Evolutionary conservation across 2,329 filamentous ascomycete species (phyloP).

Genomic region (Ceratocystiopsis sp.): DNA sequence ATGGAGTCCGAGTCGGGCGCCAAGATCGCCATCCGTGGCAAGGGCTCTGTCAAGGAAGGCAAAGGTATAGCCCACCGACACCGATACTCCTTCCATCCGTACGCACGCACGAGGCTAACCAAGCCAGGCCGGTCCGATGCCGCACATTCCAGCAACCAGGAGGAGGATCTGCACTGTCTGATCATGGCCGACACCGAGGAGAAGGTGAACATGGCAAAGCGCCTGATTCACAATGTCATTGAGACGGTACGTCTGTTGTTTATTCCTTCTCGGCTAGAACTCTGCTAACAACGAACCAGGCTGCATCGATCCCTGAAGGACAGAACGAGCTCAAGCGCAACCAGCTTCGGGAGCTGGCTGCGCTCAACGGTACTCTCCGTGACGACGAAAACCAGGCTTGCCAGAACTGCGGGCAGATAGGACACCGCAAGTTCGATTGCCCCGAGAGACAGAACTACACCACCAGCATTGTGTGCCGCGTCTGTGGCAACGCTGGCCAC

Average conservation of each 20-base stretch:
- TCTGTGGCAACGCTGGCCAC: slow-evolving; percentile 94
- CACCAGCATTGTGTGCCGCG: slow-evolving; percentile 97
- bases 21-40: slow-evolving; percentile 98
- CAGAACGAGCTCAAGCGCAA: slow-evolving; percentile 99
- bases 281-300: slow-evolving; percentile 31
- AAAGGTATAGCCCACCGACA: slow-evolving; percentile 35
- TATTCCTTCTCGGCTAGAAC: not conserved
- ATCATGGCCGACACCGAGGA: slow-evolving; percentile 99
- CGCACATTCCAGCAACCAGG: slow-evolving; percentile 98
- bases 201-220: slow-evolving; percentile 98
- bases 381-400: slow-evolving; percentile 99
- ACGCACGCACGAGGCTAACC: too few species aligned
- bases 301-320: slow-evolving; percentile 93
- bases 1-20: slow-evolving; percentile 96
- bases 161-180: slow-evolving; percentile 95
- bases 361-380: slow-evolving; percentile 95
- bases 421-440: slow-evolving; percentile 96
- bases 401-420: slow-evolving; percentile 98
- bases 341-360: slow-evolving; percentile 91
- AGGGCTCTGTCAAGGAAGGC: slow-evolving; percentile 98
- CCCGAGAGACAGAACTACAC: slow-evolving; percentile 96
- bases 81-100: too few species aligned
- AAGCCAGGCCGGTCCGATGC: slow-evolving; percentile 66
- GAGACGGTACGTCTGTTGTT: slow-evolving; percentile 58
- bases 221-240: slow-evolving; percentile 95